A percentile compares a stretch with the other conserved stretches of the same genome.
phyloP scores from a whole-genome alignment of 176 grass and related monocot genomes.

The Pharus latifolius region DNA sequence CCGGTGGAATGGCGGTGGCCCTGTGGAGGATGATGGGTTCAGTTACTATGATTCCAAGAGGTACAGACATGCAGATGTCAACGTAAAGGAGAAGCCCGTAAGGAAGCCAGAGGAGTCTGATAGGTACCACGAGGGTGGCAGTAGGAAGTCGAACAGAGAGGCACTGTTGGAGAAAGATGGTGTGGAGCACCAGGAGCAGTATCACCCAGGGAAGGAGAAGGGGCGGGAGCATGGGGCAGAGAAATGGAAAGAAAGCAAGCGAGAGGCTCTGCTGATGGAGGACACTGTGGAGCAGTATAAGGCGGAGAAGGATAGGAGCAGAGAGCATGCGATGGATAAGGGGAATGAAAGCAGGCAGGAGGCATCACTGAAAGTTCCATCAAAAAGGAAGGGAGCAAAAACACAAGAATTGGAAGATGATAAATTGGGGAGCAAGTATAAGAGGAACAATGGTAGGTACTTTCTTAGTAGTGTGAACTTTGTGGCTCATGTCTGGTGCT shows the following conservation, averaged over 20 bases:
- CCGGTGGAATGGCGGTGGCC: neutral
- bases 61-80: neutral
- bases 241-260: neutral
- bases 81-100: neutral
- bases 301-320: neutral
- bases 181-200: neutral
- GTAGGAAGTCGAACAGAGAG: neutral
- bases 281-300: neutral
- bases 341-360: neutral
- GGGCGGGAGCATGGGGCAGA: neutral
- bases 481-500: too few species aligned
- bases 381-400: slow-evolving; percentile 11
- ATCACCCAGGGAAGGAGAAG: neutral
- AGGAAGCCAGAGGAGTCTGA: slow-evolving; percentile 3
- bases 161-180: neutral
- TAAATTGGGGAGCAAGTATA: neutral
- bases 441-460: neutral
- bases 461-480: neutral
- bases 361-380: neutral
- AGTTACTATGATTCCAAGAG: slow-evolving; percentile 3
- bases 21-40: neutral
- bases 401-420: neutral
- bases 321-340: neutral
- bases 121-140: neutral
- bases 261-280: neutral